Conservation (phyloP, 2,329 filamentous ascomycete species). For the Neonectria sp. region DNA sequence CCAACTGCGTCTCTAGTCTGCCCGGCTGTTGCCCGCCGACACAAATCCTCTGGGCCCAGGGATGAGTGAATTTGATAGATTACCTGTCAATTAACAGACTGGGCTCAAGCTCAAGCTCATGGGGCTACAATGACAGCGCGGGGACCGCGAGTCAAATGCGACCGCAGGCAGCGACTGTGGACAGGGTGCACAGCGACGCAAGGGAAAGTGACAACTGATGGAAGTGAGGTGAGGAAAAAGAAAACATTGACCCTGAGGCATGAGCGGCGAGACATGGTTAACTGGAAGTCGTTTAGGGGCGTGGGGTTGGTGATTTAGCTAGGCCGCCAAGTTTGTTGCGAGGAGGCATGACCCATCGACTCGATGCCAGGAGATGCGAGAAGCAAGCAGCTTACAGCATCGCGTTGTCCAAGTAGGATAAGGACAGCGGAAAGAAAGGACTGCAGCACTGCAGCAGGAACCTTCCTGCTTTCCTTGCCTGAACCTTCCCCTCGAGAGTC, state of each 20-base stretch:
- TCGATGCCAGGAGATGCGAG: background rate
- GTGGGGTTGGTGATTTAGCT: slow-evolving; percentile 29
- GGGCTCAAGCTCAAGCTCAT: background rate
- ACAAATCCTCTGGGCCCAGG: background rate
- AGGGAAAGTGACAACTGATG: slow-evolving; percentile 34
- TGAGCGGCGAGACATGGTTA: slow-evolving; percentile 37
- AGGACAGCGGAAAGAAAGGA: slow-evolving; percentile 4
- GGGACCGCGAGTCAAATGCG: slow-evolving; percentile 15
- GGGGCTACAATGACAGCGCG: background rate
- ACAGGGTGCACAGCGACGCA: slow-evolving; percentile 20
- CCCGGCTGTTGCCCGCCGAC: background rate
- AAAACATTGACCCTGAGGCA: slow-evolving; percentile 28
- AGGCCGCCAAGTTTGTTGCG: background rate
- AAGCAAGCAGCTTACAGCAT: slow-evolving; percentile 13
- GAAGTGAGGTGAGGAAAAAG: slow-evolving; percentile 27
- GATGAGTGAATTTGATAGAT: slow-evolving; percentile 24
- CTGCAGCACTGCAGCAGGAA: background rate
- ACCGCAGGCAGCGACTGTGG: slow-evolving; percentile 15
- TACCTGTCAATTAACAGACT: slow-evolving; percentile 26
- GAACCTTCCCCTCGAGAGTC: background rate
- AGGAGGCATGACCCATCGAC: background rate
- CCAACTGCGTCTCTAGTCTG: slow-evolving; percentile 2
- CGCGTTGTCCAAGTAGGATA: slow-evolving; percentile 10
- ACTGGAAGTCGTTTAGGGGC: slow-evolving; percentile 30
- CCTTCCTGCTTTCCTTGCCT: background rate